Base-by-base conservation (phyloP, 2,329 filamentous ascomycete genomes). In the Neospermospora avenae region DNA sequence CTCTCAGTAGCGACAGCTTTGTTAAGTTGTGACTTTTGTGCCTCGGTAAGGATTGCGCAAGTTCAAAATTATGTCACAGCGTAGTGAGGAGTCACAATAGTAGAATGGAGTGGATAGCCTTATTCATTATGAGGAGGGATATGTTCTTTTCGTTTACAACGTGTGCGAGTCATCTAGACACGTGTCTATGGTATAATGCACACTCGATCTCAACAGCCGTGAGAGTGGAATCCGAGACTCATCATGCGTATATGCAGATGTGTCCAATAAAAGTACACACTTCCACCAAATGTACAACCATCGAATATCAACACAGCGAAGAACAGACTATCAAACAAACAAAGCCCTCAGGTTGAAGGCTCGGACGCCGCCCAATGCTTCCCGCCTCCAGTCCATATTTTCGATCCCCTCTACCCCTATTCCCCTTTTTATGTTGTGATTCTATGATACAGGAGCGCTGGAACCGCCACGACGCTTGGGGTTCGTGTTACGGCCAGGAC, bases 391-490 rank as follows among this genome's bases (percentile, higher is more conserved):
- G 16, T 31, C 24, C 35, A 14, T n/a, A 54, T 54, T 54, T 44
- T 54, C 22, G n/a, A n/a, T 42, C 37, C 25, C 35, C 16, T 7
- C n/a, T 22, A 11, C 25, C 35, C 10, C 11, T 6, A 10, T 31
- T 31, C n/a, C 37, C 13, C 14, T 18, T 31, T 42, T 54, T 24
- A 35, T 55, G 52, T 24, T 2, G 39, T 28, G 8, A 16, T 31
- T 51, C 18, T 65, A 65, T 61, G 56, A 58, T 61, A 61, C 63
- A 58, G 58, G 34, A 34, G 56, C 57, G 35, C 60, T 56, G 16
- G 62, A 52, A 14, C 65, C 74, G 22, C 81, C 80, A 54, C 83
- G 75, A 62, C 79, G 76, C 75, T 85, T 86, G 11, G 82, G 83
- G 64, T 84, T 84, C 14, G 48, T 51, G 64, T 77, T 78, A 28